Conservation (phyloP, 1,284 basidiomycete genomes). For the Takashimella tepidaria region DNA sequence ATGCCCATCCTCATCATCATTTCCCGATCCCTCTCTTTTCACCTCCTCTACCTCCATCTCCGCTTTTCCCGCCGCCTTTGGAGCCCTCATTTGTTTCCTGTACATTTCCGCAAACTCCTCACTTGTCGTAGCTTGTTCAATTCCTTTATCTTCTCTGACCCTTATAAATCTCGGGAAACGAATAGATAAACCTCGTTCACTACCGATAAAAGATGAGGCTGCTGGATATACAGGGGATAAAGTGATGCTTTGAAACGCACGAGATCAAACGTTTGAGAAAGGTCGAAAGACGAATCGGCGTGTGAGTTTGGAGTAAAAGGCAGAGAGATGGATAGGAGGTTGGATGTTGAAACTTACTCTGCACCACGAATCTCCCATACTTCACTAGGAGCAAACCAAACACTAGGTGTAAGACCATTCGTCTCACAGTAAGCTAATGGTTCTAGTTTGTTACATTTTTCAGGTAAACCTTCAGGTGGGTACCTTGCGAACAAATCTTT, state of each 20-base stretch:
- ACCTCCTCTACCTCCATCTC: not conserved
- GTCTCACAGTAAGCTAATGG: slow-evolving; percentile 64
- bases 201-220: slow-evolving; percentile 63
- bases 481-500: slow-evolving; percentile 66
- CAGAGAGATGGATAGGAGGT: slow-evolving; percentile 28
- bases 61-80: slow-evolving; percentile 13
- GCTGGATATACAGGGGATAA: slow-evolving; percentile 83
- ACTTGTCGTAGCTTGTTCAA: slow-evolving; percentile 84
- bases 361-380: slow-evolving; percentile 91
- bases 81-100: slow-evolving; percentile 53
- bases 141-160: slow-evolving; percentile 85
- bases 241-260: too few species aligned
- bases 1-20: slow-evolving; percentile 30
- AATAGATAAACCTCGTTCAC: slow-evolving; percentile 76
- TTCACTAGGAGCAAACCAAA: slow-evolving; percentile 79
- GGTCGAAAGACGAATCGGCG: slow-evolving; percentile 1
- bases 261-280: too few species aligned
- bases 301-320: not conserved
- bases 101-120: slow-evolving; percentile 70
- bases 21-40: not conserved
- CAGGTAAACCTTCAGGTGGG: slow-evolving; percentile 54
- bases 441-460: slow-evolving; percentile 57
- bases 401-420: slow-evolving; percentile 70
- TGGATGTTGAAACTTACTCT: slow-evolving; percentile 54
- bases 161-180: slow-evolving; percentile 93